Evolutionary conservation across 768 basidiomycete genomes (phyloP).

Genomic region (Leccinum barrowsii): DNA sequence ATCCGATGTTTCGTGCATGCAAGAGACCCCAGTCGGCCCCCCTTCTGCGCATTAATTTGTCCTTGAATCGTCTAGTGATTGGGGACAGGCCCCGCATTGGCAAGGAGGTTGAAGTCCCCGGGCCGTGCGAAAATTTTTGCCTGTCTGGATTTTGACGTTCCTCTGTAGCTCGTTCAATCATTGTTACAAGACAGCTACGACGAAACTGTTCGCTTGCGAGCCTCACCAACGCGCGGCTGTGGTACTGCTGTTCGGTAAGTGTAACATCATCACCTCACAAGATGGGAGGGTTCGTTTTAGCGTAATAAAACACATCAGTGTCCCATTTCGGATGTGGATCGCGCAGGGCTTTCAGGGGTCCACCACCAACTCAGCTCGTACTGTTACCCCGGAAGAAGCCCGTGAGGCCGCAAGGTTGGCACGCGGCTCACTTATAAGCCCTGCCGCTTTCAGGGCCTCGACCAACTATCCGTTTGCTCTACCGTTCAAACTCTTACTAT

Average conservation of each 20-base stretch:
- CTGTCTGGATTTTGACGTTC: background rate
- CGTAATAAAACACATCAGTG: constrained; percentile 2
- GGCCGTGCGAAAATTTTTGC: constrained; percentile 3
- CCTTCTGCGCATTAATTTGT: background rate
- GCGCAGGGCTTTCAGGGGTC: constrained; percentile 20
- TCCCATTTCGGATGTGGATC: constrained; percentile 4
- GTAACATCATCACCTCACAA: background rate
- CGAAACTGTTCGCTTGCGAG: background rate
- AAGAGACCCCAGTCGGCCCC: constrained; percentile 18
- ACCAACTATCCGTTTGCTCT: constrained; percentile 14
- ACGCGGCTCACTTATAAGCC: constrained; percentile 29
- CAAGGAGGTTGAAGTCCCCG: background rate
- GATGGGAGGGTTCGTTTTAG: constrained; percentile 19
- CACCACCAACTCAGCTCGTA: constrained; percentile 8
- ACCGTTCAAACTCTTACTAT: constrained; percentile 7
- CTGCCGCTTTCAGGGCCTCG: constrained; percentile 7
- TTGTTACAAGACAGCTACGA: background rate
- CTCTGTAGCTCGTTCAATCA: background rate
- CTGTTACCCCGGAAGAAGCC: constrained; percentile 26
- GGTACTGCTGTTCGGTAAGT: constrained; percentile 5
- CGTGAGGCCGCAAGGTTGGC: constrained; percentile 25
- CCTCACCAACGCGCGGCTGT: background rate
- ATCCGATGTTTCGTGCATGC: constrained; percentile 14
- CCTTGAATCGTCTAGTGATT: background rate
- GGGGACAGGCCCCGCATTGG: background rate